Evolutionary conservation across 176 grass and related monocot species (phyloP).

Genomic region (Pontederia crassipes): DNA sequence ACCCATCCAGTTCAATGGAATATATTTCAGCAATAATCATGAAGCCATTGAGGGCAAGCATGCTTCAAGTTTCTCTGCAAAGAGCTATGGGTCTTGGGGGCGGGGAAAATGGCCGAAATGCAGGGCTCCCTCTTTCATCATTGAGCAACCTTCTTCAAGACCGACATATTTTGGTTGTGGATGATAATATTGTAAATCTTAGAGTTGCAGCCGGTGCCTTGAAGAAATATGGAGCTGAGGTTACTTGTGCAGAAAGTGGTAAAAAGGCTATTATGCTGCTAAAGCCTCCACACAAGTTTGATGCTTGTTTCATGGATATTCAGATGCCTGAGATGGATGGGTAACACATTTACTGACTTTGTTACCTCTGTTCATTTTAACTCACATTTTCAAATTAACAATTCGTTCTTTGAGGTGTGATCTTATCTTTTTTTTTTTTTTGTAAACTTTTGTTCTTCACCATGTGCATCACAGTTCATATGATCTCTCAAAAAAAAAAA

Average conservation of each 20-base stretch:
- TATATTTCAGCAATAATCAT: constrained; percentile 63
- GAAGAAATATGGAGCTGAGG: constrained; percentile 90
- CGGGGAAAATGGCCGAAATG: constrained; percentile 50
- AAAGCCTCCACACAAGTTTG: constrained; percentile 77
- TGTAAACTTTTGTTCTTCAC: too few species aligned
- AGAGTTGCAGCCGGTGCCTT: constrained; percentile 87
- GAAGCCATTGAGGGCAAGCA: constrained; percentile 88
- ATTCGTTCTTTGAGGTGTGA: background rate
- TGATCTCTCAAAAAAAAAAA: too few species aligned
- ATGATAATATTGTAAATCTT: constrained; percentile 91
- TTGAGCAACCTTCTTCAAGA: constrained; percentile 77
- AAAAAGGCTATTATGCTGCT: constrained; percentile 57
- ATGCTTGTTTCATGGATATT: constrained; percentile 99
- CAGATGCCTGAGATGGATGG: constrained; percentile 99
- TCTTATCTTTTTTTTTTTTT: background rate
- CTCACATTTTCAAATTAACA: background rate
- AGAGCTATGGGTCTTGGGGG: constrained; percentile 50
- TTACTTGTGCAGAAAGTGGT: constrained; percentile 60
- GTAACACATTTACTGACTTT: constrained; percentile 23
- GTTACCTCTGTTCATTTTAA: constrained; percentile 11
- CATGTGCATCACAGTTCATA: too few species aligned
- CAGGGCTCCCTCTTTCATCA: constrained; percentile 36
- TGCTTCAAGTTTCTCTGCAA: constrained; percentile 62
- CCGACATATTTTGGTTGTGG: constrained; percentile 76
- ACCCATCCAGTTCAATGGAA: constrained; percentile 37